Percentiles rank a stretch among this genome's conserved stretches.
phyloP scores from a whole-genome alignment of 2,329 filamentous ascomycete species.

The Cytospora piceae region DNA sequence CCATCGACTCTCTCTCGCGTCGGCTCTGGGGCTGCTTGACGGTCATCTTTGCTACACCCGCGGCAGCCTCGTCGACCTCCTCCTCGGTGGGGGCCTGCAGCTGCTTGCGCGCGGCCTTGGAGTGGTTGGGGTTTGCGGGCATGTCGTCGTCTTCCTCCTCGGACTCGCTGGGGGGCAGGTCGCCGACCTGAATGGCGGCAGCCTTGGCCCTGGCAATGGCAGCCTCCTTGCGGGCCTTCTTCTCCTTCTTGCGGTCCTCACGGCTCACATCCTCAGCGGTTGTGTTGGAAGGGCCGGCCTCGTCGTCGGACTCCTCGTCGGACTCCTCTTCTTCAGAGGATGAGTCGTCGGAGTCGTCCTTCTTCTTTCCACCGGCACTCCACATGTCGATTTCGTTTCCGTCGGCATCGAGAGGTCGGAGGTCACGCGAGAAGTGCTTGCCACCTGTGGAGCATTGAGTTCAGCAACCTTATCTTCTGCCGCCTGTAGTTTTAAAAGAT shows the following conservation, averaged over 20 bases:
- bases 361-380: conserved; percentile 60
- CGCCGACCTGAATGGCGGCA: conserved; percentile 76
- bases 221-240: conserved; percentile 89
- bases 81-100: conserved; percentile 46
- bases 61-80: conserved; percentile 54
- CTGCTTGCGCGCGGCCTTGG: conserved; percentile 70
- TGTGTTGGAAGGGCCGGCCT: conserved; percentile 44
- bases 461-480: conserved; percentile 25
- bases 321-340: conserved; percentile 55
- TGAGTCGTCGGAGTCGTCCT: conserved; percentile 54
- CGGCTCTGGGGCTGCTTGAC: conserved; percentile 48
- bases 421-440: conserved; percentile 92
- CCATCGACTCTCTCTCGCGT: conserved; percentile 71
- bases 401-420: conserved; percentile 85
- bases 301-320: conserved; percentile 48
- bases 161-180: conserved; percentile 76
- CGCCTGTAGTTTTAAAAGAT: conserved; percentile 14
- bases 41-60: conserved; percentile 59
- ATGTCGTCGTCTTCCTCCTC: conserved; percentile 65
- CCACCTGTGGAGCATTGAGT: conserved; percentile 63
- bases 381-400: conserved; percentile 91
- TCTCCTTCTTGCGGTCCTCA: conserved; percentile 83
- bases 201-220: conserved; percentile 78
- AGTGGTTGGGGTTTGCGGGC: conserved; percentile 92
- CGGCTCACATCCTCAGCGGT: conserved; percentile 65